A percentile compares a stretch with the other conserved stretches of the same genome.
phyloP scores from a whole-genome alignment of 768 basidiomycete genomes.

The Mycena pura region DNA sequence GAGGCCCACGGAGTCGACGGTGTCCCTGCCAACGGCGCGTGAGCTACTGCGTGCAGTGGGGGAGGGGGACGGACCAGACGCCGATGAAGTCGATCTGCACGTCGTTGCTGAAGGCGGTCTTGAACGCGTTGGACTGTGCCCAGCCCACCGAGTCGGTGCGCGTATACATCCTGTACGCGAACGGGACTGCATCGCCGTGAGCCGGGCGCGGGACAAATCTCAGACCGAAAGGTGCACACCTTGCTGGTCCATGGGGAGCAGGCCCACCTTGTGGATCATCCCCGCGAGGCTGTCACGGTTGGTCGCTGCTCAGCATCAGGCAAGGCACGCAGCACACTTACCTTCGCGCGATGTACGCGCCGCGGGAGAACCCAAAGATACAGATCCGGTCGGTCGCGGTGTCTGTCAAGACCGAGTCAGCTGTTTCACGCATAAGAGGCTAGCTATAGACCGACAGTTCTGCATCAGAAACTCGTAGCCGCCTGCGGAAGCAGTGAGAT shows the following conservation, averaged over 20 bases:
- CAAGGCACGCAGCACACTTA: slow-evolving; percentile 58
- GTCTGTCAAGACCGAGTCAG: slow-evolving; percentile 39
- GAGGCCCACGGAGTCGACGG: slow-evolving; percentile 68
- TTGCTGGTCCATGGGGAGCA: slow-evolving; percentile 58
- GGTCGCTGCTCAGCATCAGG: slow-evolving; percentile 46
- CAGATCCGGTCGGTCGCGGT: slow-evolving; percentile 63
- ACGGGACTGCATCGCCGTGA: slow-evolving; percentile 44
- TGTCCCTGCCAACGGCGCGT: slow-evolving; percentile 55
- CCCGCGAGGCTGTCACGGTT: slow-evolving; percentile 46
- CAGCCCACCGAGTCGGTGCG: slow-evolving; percentile 55
- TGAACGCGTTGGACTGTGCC: slow-evolving; percentile 60
- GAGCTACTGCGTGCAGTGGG: background rate
- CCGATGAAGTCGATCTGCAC: slow-evolving; percentile 66
- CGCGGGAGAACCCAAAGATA: slow-evolving; percentile 74
- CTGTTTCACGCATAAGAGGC: background rate
- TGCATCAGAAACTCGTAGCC: slow-evolving; percentile 69
- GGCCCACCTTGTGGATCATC: slow-evolving; percentile 60
- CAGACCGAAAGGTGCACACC: background rate
- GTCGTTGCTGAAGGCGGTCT: slow-evolving; percentile 58
- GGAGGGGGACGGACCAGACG: slow-evolving; percentile 50
- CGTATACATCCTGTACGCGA: slow-evolving; percentile 69
- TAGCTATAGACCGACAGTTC: slow-evolving; percentile 46
- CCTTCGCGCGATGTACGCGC: slow-evolving; percentile 68
- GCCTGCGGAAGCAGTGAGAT: too few relatives aligned
- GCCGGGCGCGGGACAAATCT: background rate